Percentiles rank a stretch among this genome's conserved stretches.
Evolutionary conservation across 305 asterid genomes (phyloP).

Genomic region (Fraxinus xanthoxyloides): DNA sequence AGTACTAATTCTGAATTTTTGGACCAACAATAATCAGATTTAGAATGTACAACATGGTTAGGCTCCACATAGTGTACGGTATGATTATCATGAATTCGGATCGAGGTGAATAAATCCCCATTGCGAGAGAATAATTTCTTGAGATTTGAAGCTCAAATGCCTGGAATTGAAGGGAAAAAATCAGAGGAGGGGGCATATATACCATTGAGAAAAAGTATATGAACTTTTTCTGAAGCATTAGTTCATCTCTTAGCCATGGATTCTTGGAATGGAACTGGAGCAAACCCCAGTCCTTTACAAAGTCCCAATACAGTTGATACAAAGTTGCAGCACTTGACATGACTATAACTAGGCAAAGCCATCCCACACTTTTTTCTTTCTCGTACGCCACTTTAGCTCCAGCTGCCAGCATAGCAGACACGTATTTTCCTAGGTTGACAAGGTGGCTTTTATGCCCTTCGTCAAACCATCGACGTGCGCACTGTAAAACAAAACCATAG

Average conservation of each 20-base stretch:
- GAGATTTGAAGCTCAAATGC: neutral
- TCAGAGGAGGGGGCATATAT: conserved; percentile 1
- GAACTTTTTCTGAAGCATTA: conserved; percentile 58
- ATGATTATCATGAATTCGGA: no score
- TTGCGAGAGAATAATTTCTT: neutral
- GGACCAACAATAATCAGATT: no score
- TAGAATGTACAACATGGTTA: no score
- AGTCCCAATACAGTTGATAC: conserved; percentile 93
- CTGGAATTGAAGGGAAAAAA: neutral
- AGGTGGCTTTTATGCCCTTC: conserved; percentile 87
- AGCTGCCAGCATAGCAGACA: conserved; percentile 93
- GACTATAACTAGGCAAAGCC: conserved; percentile 64
- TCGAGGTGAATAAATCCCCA: neutral
- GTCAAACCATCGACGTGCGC: conserved; percentile 91
- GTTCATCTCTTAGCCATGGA: conserved; percentile 90
- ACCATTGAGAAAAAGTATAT: conserved; percentile 86
- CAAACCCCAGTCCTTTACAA: conserved; percentile 94
- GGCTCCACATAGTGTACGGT: no score
- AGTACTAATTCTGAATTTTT: neutral
- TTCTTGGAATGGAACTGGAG: conserved; percentile 72
- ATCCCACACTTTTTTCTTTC: conserved; percentile 59
- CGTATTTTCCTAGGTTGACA: conserved; percentile 79
- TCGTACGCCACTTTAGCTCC: conserved; percentile 91
- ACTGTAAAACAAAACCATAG: no score
- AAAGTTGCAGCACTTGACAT: conserved; percentile 75